Percentiles rank a stretch among this genome's conserved stretches.
Conservation (phyloP, 2,329 filamentous ascomycete genomes). For the Fusarium stilboides region DNA sequence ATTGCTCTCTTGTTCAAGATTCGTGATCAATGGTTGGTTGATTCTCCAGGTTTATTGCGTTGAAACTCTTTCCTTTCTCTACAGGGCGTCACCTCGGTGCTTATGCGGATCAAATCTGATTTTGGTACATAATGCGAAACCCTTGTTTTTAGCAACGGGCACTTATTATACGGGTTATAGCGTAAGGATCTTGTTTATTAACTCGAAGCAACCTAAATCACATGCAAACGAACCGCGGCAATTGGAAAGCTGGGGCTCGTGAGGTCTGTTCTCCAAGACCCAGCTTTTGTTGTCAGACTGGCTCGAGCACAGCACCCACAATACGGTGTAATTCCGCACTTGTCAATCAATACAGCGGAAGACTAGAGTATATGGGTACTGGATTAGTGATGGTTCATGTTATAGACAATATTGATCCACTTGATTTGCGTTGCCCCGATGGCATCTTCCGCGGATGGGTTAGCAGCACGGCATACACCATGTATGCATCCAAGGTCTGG, state of each 20-base stretch:
- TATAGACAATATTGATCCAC: constrained; percentile 28
- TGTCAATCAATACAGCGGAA: constrained; percentile 2
- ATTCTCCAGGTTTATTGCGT: constrained; percentile 18
- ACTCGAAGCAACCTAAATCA: constrained; percentile 32
- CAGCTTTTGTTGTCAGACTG: constrained; percentile 5
- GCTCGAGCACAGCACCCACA: constrained; percentile 9
- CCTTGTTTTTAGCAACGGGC: constrained; percentile 37
- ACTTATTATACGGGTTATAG: constrained; percentile 19
- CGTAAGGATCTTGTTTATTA: neutral
- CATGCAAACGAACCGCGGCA: constrained; percentile 35
- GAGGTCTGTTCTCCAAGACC: constrained; percentile 13
- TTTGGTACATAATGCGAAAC: constrained; percentile 12
- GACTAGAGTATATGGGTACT: neutral
- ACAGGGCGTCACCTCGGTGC: constrained; percentile 46
- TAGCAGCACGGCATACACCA: constrained; percentile 9
- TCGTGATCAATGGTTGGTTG: neutral
- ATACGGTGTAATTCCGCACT: constrained; percentile 39
- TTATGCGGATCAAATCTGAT: constrained; percentile 44
- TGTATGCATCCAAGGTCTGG: constrained; percentile 29
- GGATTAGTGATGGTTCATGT: neutral
- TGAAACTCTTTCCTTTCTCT: constrained; percentile 5
- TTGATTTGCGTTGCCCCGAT: constrained; percentile 27
- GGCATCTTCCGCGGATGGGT: constrained; percentile 34
- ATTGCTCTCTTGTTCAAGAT: constrained; percentile 7
- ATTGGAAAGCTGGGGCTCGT: neutral